Conservation (phyloP, 169 alveolate species). For the Plasmodium fragile region DNA sequence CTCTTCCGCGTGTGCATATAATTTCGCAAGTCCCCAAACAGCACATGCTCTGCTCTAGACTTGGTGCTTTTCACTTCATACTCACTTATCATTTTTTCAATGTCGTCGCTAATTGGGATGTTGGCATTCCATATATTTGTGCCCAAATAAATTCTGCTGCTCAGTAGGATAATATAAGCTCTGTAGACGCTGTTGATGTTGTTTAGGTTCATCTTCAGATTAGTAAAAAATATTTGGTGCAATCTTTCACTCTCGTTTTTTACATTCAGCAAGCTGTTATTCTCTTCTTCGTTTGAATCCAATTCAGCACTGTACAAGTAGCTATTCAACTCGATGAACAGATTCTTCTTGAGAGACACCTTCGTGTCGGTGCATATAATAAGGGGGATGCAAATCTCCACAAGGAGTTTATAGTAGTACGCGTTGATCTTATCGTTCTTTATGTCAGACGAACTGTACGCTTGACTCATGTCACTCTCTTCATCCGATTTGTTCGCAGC, state of each 20-base stretch:
- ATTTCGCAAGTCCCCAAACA: constrained; percentile 63
- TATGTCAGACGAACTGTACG: neutral
- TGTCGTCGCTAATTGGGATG: constrained; percentile 43
- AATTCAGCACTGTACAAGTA: constrained; percentile 24
- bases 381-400: constrained; percentile 67
- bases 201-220: constrained; percentile 36
- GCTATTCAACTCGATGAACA: constrained; percentile 11
- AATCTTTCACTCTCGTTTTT: constrained; percentile 20
- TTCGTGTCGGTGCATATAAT: constrained; percentile 67
- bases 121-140: constrained; percentile 33
- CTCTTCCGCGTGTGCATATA: constrained; percentile 13
- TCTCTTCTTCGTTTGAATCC: neutral
- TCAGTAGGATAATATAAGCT: constrained; percentile 54
- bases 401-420: constrained; percentile 45
- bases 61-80: constrained; percentile 55
- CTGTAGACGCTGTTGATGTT: constrained; percentile 54
- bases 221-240: constrained; percentile 37
- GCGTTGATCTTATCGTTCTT: constrained; percentile 43
- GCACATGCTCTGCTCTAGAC: constrained; percentile 73
- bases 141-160: constrained; percentile 63
- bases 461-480: constrained; percentile 16
- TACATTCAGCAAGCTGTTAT: neutral
- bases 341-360: constrained; percentile 4
- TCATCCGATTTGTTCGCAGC: neutral
- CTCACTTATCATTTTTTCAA: constrained; percentile 69